Percentiles rank a stretch among this genome's conserved stretches.
Conservation (phyloP, 1,284 basidiomycete species). For the Ganoderma boninense region DNA sequence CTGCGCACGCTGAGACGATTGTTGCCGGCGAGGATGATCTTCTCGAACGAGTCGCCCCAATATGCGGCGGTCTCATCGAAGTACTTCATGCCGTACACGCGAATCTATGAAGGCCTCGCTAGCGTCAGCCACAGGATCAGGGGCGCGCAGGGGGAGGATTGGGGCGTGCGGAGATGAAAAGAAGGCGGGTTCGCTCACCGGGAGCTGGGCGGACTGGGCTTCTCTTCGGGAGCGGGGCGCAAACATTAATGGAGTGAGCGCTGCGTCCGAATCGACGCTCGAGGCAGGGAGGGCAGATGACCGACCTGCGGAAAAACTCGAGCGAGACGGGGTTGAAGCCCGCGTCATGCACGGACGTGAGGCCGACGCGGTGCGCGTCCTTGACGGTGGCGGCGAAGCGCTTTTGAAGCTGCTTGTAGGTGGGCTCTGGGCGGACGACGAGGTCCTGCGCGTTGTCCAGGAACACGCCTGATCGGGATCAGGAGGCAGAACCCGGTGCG, state of each 20-base stretch:
- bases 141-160: constrained; percentile 7
- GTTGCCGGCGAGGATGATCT: constrained; percentile 64
- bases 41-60: constrained; percentile 74
- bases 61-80: constrained; percentile 78
- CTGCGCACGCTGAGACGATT: constrained; percentile 77
- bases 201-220: constrained; percentile 64
- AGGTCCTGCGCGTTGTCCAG: constrained; percentile 78
- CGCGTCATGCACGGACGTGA: constrained; percentile 89
- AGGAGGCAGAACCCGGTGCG: constrained; percentile 9
- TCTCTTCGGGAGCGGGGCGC: constrained; percentile 51
- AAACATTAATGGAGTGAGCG: neutral
- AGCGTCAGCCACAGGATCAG: constrained; percentile 4
- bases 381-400: constrained; percentile 71
- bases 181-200: constrained; percentile 52
- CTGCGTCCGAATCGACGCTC: neutral
- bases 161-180: constrained; percentile 3
- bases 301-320: constrained; percentile 76
- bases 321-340: constrained; percentile 75
- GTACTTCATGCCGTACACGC: constrained; percentile 78
- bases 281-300: constrained; percentile 1
- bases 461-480: constrained; percentile 60
- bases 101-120: constrained; percentile 53
- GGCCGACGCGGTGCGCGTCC: constrained; percentile 74
- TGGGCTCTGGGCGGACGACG: constrained; percentile 68
- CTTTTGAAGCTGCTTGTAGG: constrained; percentile 67